Evolutionary conservation across 441 rosid genomes (phyloP).

Genomic region (Adansonia grandidieri): DNA sequence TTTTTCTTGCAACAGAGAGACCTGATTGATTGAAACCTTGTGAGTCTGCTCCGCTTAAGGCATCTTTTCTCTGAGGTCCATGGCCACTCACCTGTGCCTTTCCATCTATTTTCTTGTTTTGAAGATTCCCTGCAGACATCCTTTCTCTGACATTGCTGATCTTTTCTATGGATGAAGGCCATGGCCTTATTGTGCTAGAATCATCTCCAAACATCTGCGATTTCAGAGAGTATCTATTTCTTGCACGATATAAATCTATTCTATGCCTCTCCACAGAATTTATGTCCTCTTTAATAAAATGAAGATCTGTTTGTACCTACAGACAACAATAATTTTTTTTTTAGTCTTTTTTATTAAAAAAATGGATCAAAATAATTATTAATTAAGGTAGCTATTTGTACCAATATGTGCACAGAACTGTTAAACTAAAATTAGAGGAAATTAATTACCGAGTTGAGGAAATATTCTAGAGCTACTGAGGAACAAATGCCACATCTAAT

Average conservation of each 20-base stretch:
- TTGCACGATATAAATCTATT: conserved; percentile 77
- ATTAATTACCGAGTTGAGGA: not conserved
- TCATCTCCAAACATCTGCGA: conserved; percentile 91
- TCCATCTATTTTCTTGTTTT: conserved; percentile 65
- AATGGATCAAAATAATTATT: not conserved
- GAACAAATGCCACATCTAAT: conserved; percentile 12
- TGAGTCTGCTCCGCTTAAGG: conserved; percentile 66
- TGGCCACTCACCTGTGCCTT: conserved; percentile 69
- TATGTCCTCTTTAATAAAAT: conserved; percentile 86
- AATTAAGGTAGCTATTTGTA: not conserved
- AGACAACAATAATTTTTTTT: conserved; percentile 14
- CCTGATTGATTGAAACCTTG: conserved; percentile 72
- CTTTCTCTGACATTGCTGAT: conserved; percentile 59
- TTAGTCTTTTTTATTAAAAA: not conserved
- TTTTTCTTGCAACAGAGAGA: conserved; percentile 74
- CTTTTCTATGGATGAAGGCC: conserved; percentile 64
- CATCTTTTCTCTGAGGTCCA: conserved; percentile 74
- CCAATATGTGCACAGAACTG: conserved; percentile 1
- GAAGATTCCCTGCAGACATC: conserved; percentile 54
- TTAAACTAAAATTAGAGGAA: conserved; percentile 15
- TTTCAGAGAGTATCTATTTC: conserved; percentile 77
- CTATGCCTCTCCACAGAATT: conserved; percentile 89
- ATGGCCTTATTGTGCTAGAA: conserved; percentile 56
- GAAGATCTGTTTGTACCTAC: conserved; percentile 86
- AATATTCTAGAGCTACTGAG: not conserved